These are phyloP conservation scores for Stephanodiscus minutulus DNA, from an alignment of 108 stramenopile species.

Conservation along the genomic window DNA sequence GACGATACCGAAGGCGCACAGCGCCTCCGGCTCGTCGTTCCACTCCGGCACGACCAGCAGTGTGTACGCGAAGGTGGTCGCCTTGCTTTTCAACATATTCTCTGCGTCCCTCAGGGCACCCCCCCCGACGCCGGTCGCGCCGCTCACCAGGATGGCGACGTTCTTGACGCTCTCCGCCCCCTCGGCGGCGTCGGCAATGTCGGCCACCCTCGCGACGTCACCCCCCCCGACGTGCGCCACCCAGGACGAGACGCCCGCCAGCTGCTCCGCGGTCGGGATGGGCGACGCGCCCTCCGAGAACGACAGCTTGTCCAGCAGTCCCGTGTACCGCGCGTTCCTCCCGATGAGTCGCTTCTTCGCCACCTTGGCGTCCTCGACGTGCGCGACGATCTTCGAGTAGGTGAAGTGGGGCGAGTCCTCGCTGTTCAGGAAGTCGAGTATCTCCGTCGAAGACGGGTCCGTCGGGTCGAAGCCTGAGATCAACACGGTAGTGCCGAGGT, in stretches of 20 bases:
- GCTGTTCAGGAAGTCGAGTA: conserved; percentile 87
- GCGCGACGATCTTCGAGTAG: conserved; percentile 84
- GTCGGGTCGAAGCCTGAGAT: conserved; percentile 47
- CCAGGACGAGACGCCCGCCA: conserved; percentile 72
- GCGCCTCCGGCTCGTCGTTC: conserved; percentile 72
- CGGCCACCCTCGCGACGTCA: conserved; percentile 31
- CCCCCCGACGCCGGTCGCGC: conserved; percentile 47
- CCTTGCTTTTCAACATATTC: conserved; percentile 53
- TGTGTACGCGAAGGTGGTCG: conserved; percentile 64
- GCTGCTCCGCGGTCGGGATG: conserved; percentile 57
- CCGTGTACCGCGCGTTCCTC: conserved; percentile 88
- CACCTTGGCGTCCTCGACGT: conserved; percentile 63
- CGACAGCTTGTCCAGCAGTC: conserved; percentile 84
- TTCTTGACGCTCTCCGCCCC: conserved; percentile 62
- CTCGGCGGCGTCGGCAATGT: conserved; percentile 51
- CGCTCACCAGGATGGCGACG: conserved; percentile 69
- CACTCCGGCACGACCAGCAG: conserved; percentile 69
- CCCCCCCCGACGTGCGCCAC: conserved; percentile 57
- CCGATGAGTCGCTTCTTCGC: conserved; percentile 90
- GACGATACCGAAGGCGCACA: conserved; percentile 56
- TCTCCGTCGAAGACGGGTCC: conserved; percentile 58
- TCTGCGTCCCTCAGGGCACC: conserved; percentile 44
- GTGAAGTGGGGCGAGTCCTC: conserved; percentile 61
- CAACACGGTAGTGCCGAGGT: conserved; percentile 34
- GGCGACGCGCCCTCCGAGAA: conserved; percentile 47